These are phyloP conservation scores for Cyamopsis tetragonoloba DNA, from an alignment of 306 rosid species.

Conservation along the genomic window DNA sequence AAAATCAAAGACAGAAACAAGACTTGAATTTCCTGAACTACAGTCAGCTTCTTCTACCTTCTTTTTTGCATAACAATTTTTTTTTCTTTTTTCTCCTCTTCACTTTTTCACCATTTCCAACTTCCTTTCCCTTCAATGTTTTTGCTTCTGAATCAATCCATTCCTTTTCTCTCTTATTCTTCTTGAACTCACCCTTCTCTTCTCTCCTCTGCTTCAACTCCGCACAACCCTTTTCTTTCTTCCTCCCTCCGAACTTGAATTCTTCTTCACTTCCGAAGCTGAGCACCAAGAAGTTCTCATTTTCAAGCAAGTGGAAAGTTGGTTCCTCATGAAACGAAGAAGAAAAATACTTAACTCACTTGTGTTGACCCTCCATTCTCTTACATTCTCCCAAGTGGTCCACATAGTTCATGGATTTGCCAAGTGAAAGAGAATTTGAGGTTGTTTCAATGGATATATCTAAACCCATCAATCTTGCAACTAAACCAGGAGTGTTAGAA, in stretches of 20 bases:
- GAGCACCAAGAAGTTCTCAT: constrained; percentile 61
- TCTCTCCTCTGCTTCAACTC: constrained; percentile 34
- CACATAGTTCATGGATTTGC: constrained; percentile 55
- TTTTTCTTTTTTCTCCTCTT: constrained; percentile 36
- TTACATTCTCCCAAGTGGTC: constrained; percentile 39
- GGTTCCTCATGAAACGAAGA: constrained; percentile 49
- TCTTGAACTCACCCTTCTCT: constrained; percentile 27
- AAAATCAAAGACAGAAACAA: constrained; percentile 82
- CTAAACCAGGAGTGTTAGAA: constrained; percentile 41
- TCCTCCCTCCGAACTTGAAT: constrained; percentile 33
- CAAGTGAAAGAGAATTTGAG: constrained; percentile 30
- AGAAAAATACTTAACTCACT: constrained; percentile 44
- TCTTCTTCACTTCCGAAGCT: constrained; percentile 52
- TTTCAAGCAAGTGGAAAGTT: constrained; percentile 51
- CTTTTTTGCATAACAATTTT: constrained; percentile 27
- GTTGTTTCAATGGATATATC: constrained; percentile 30
- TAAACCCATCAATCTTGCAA: constrained; percentile 85
- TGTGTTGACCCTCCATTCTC: constrained; percentile 26
- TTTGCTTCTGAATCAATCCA: background rate
- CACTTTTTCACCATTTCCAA: constrained; percentile 28
- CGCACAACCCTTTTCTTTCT: constrained; percentile 18
- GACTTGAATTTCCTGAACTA: constrained; percentile 74
- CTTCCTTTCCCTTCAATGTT: constrained; percentile 15
- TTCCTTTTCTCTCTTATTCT: constrained; percentile 32
- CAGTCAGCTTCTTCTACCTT: constrained; percentile 44